Base-by-base conservation (phyloP, 2,329 filamentous ascomycete species). In the Gremmenia infestans region DNA sequence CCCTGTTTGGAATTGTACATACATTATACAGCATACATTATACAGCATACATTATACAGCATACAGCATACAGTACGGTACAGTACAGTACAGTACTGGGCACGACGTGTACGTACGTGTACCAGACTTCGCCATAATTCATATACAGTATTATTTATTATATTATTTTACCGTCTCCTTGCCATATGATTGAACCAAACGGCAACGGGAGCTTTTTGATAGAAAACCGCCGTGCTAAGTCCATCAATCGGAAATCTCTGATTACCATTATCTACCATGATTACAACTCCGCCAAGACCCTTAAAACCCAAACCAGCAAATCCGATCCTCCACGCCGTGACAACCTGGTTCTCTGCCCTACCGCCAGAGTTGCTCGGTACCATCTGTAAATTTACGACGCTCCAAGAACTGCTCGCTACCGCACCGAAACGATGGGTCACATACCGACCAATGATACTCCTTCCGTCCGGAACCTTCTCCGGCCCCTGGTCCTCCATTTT, bases 391-490 rank as follows among this genome's bases (percentile, higher is more conserved):
- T 22, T 22, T 22, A 22, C 61, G 56, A 46, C 28, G 4, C 5
- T 63, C 5, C 43, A 58, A 17, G 46, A 48, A 14, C 37, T 68
- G 5, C 14, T 66, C 8, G 46, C 55, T 8, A 54, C 28, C 42
- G 55, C 62, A 2, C 82, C 83, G 0, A 83, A 80, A 62, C 72
- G 82, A 59, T 87, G 81, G 76, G 78, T 78, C 0, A 72, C 80
- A 12, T 86, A 87, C 63, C 78, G 80, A 54, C 82, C 83, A 9
- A 81, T 87, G 77, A 76, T 78, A 4, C 73, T 86, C 15, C 74
- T 87, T 1, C 82, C 83, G 0, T 75, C 78, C 0, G 82, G 82
- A 25, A 82, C 81, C 61, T 85, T 86, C 70, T 80, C 79, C 64
- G 61, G 1, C 46, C 58, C 3, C 50, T 77, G 2, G 51, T 61